These are phyloP conservation scores for Naganishia vaughanmartiniae DNA, from an alignment of 768 basidiomycete species.

Conservation along the genomic window DNA sequence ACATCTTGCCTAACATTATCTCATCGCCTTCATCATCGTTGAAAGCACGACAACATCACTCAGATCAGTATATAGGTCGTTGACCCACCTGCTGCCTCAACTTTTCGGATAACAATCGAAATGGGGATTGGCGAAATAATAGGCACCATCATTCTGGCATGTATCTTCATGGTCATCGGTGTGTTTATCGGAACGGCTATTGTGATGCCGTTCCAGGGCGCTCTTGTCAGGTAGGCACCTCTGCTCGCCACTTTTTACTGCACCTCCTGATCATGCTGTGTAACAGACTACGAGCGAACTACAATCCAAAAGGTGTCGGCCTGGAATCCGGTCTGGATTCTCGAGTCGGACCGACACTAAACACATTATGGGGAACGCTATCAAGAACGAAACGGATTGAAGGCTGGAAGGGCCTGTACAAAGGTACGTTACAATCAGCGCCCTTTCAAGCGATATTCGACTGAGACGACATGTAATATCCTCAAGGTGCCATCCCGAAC, in stretches of 20 bases:
- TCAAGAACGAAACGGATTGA: slow-evolving; percentile 49
- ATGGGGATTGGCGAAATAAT: slow-evolving; percentile 37
- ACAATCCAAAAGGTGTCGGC: slow-evolving; percentile 50
- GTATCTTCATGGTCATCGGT: slow-evolving; percentile 45
- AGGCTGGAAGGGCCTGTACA: slow-evolving; percentile 51
- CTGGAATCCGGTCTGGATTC: slow-evolving; percentile 46
- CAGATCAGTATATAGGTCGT: neutral
- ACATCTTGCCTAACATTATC: neutral
- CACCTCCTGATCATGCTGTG: neutral
- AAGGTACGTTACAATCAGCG: slow-evolving; percentile 37
- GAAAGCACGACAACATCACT: neutral
- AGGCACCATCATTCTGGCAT: slow-evolving; percentile 45
- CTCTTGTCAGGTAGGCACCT: slow-evolving; percentile 38
- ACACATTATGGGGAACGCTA: slow-evolving; percentile 44
- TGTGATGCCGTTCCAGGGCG: slow-evolving; percentile 51
- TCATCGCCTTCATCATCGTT: no score
- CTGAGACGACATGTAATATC: neutral
- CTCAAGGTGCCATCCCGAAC: slow-evolving; percentile 44
- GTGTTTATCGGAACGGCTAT: slow-evolving; percentile 45
- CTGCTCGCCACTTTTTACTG: neutral
- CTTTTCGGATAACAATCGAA: neutral
- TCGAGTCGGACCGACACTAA: slow-evolving; percentile 50
- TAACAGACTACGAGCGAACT: slow-evolving; percentile 46
- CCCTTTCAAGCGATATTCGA: neutral
- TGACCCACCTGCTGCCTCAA: neutral